phyloP scores from a whole-genome alignment of 2,329 filamentous ascomycete genomes.

The Fusarium sp. region DNA sequence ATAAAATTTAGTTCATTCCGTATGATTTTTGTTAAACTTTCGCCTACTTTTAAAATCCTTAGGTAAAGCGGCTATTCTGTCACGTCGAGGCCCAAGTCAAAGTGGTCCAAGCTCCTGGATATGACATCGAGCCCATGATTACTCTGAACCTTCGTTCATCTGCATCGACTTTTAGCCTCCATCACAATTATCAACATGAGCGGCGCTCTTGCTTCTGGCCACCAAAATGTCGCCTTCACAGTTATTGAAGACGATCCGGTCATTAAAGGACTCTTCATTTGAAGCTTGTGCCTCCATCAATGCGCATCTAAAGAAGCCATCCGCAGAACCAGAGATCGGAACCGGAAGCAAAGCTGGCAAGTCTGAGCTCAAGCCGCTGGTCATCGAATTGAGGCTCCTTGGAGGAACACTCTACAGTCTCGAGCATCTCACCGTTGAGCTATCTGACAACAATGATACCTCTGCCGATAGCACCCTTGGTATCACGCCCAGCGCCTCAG shows the following conservation, averaged over 20 bases:
- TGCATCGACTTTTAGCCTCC: no score
- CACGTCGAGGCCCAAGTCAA: background rate
- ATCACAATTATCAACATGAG: constrained; percentile 11
- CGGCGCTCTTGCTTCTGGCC: background rate
- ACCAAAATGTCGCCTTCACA: constrained; percentile 19
- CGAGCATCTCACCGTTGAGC: constrained; percentile 39
- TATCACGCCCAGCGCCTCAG: constrained; percentile 10
- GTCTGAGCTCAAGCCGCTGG: constrained; percentile 31
- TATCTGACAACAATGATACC: constrained; percentile 27
- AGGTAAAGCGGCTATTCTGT: no score
- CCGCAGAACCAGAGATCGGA: background rate
- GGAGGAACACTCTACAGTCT: constrained; percentile 43
- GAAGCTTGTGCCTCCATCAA: constrained; percentile 32
- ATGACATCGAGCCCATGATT: constrained; percentile 2
- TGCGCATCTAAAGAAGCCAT: constrained; percentile 16
- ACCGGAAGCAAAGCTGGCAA: background rate
- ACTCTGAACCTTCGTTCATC: no score
- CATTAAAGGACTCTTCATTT: constrained; percentile 36
- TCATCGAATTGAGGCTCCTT: constrained; percentile 41
- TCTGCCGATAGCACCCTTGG: constrained; percentile 19
- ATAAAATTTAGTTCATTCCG: no score
- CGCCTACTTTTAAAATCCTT: no score
- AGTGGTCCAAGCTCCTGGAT: constrained; percentile 6
- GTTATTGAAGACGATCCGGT: constrained; percentile 31
- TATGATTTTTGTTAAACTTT: no score